Conservation (phyloP, 2,329 filamentous ascomycete species). For the Sclerotinia nivalis region DNA sequence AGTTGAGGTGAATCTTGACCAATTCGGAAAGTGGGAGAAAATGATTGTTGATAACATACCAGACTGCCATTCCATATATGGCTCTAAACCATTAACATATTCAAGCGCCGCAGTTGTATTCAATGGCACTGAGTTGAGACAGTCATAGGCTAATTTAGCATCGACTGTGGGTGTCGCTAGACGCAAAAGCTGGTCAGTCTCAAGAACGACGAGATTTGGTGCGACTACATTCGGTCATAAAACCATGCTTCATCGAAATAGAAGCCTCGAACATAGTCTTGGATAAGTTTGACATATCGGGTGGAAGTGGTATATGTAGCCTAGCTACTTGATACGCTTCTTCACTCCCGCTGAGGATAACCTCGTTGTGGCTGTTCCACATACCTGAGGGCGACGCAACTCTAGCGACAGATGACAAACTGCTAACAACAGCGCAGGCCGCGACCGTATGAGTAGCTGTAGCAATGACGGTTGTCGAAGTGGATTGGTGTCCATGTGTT, state of each 20-base stretch:
- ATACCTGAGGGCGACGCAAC: conserved; percentile 32
- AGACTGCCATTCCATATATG: conserved; percentile 40
- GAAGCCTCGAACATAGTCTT: too few species aligned
- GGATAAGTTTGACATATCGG: not conserved
- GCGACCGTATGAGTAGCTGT: conserved; percentile 21
- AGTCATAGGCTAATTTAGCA: conserved; percentile 38
- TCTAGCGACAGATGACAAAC: conserved; percentile 31
- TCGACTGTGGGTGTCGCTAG: conserved; percentile 37
- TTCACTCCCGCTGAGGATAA: not conserved
- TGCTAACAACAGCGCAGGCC: conserved; percentile 38
- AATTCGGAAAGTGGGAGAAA: not conserved
- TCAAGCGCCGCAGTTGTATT: conserved; percentile 34
- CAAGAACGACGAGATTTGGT: not conserved
- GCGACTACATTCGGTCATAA: not conserved
- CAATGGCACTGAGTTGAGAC: conserved; percentile 39
- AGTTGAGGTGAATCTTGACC: not conserved
- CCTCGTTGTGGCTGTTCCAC: not conserved
- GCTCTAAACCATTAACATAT: conserved; percentile 34
- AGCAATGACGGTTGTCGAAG: not conserved
- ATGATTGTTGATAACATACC: conserved; percentile 28
- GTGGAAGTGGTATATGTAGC: not conserved
- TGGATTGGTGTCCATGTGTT: not conserved
- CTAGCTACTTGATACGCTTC: not conserved
- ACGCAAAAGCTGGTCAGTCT: conserved; percentile 12
- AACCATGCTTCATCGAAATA: not conserved